Evolutionary conservation across 2,329 filamentous ascomycete species (phyloP), one percentile per base, ranked within the genome.

Genomic region (Huntiella savannae): DNA sequence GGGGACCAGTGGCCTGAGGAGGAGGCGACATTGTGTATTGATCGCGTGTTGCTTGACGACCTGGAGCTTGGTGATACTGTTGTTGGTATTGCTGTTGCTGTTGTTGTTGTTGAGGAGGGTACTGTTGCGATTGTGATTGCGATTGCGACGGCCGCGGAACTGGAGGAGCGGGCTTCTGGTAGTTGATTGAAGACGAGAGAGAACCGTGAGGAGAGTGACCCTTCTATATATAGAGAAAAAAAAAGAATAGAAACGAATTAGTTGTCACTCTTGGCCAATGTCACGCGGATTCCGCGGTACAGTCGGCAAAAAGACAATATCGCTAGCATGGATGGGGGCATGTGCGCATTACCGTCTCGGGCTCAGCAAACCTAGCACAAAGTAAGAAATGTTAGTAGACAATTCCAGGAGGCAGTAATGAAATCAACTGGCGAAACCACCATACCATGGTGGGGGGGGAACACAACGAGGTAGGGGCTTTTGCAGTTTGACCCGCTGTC

Each of bases 291-390:
- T 17, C 7, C 13, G 10, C 10, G 28, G 15, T 15, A 43, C 33
- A 43, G 34, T 43, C 13, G 40, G 40, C 10, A 46, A 11, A 46
- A 28, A 38, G 37, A 13, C 33, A 19, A 34, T 33, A 43, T 32
- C 28, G 15, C 22, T 33, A 49, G 16, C 22, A 39, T 42, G 19
- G 22, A 33, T 17, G 37, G 32, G 11, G 12, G 39, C 50, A 39
- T 45, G 38, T 42, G 19, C 43, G 36, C 62, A 52, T 66, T 28
- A 79, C 77, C 63, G 75, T 68, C 53, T 85, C 80, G 38, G 82
- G 81, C 63, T 86, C 80, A 51, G 79, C 80, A 59, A 85, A 82
- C 56, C 77, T 81, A 56, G 53, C 41, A 43, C 40, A 48, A 33
- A 17, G 44, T 28, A 33, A 22, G 17, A 36, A 40, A 28, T 47